Evolutionary conservation across 2,329 filamentous ascomycete genomes (phyloP), one percentile per base, ranked within the genome.

Genomic region (Aspergillus sp.): DNA sequence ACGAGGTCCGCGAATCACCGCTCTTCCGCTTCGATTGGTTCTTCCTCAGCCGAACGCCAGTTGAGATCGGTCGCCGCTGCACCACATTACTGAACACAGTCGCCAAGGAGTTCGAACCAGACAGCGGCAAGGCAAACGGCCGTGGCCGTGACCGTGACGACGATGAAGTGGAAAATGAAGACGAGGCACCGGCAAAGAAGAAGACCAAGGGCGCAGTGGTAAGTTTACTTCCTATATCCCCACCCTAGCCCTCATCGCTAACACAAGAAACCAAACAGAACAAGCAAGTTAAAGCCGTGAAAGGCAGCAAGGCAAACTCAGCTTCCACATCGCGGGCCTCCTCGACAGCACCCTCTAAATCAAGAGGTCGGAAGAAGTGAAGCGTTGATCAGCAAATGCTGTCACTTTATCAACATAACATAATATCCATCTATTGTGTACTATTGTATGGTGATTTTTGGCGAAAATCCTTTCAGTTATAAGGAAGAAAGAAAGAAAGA

Each of bases 1-100:
- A 98, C 64, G 95, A 98, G 73, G 96, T 99, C 64, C 89, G 93
- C 35, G 92, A 97, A 64, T 93, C 89, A 56, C 93, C 95, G 9
- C 81, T 99, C 3, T 99, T 99, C 84, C 87, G 95, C 40, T 99
- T 99, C 69, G 95, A 99, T 73, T 99, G 96, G 96, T 99, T 99
- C 80, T 97, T 99, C 82, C 83, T 99, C 41, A 96, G 91, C 73
- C 86, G 95, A 46, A 99, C 93, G 4, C 91, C 95, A 0, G 88
- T 93, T 50, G 95, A 99, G 76, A 89, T 99, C 66, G 90, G 91
- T 61, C 88, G 95, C 67, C 86, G 96, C 52, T 98, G 95, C 78
- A 96, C 90, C 33, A 99, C 96, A 1, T 83, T 99, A 52, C 86
- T 99, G 62, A 96, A 93, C 37, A 96, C 95, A 0, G 91, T 99